These are phyloP conservation scores for Castanea crenata DNA, from an alignment of 306 rosid genomes.

Conservation along the genomic window DNA sequence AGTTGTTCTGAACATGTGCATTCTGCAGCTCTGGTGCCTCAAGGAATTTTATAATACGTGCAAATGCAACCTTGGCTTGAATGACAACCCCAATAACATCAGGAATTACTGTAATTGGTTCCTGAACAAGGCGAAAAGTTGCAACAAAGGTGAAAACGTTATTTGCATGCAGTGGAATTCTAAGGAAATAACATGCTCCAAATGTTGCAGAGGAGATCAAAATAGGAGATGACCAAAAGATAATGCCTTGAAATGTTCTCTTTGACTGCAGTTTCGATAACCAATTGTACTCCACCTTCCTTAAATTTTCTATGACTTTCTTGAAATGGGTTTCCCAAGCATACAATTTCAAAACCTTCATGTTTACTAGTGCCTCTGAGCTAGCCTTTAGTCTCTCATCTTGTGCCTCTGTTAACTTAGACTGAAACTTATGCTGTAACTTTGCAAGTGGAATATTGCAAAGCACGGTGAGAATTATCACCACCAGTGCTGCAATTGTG, in stretches of 20 bases:
- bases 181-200: slow-evolving; percentile 54
- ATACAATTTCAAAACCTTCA: slow-evolving; percentile 76
- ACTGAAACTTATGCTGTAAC: slow-evolving; percentile 64
- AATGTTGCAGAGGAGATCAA: slow-evolving; percentile 72
- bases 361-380: slow-evolving; percentile 68
- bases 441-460: slow-evolving; percentile 79
- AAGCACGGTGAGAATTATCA: slow-evolving; percentile 51
- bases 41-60: slow-evolving; percentile 55
- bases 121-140: slow-evolving; percentile 75
- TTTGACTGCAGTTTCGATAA: slow-evolving; percentile 40
- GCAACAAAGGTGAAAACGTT: slow-evolving; percentile 82
- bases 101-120: slow-evolving; percentile 45
- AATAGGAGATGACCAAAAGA: slow-evolving; percentile 70
- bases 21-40: slow-evolving; percentile 63
- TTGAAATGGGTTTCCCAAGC: slow-evolving; percentile 77
- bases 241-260: slow-evolving; percentile 39
- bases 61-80: slow-evolving; percentile 74
- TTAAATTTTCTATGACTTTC: slow-evolving; percentile 43
- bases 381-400: slow-evolving; percentile 66
- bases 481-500: slow-evolving; percentile 61
- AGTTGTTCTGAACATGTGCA: slow-evolving; percentile 16
- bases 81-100: slow-evolving; percentile 66
- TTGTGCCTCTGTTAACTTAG: slow-evolving; percentile 66
- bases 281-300: slow-evolving; percentile 52
- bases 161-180: slow-evolving; percentile 64